Conservation (phyloP, 345 rosid genomes). For the Euclidium syriacum region DNA sequence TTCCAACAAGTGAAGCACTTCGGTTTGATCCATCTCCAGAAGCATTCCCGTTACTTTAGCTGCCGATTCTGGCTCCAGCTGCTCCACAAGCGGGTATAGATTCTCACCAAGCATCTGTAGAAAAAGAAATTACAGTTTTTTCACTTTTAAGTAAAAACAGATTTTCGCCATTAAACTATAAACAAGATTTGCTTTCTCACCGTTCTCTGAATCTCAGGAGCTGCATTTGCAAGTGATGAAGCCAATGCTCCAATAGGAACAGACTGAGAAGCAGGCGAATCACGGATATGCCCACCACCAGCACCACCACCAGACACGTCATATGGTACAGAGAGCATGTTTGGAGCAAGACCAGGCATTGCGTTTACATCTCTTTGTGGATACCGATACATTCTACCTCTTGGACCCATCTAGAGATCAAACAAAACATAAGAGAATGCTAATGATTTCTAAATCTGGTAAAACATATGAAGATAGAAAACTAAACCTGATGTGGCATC, state of each 20-base stretch:
- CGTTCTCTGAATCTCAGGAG: conserved; percentile 86
- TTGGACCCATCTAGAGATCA: conserved; percentile 66
- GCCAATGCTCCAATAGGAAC: conserved; percentile 87
- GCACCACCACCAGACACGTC: conserved; percentile 45
- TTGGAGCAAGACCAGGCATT: conserved; percentile 68
- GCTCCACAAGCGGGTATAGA: conserved; percentile 60
- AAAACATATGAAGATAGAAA: too few species aligned
- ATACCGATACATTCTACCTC: conserved; percentile 69
- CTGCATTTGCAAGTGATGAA: conserved; percentile 79
- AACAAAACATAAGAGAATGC: neutral
- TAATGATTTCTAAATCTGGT: neutral
- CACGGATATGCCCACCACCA: conserved; percentile 62
- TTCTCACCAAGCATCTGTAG: conserved; percentile 55
- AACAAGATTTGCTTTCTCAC: conserved; percentile 36
- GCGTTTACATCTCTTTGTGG: conserved; percentile 55
- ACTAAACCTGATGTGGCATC: conserved; percentile 76
- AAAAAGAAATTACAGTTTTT: neutral
- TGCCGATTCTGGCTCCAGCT: conserved; percentile 44
- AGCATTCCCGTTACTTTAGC: conserved; percentile 62
- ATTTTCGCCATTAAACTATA: neutral
- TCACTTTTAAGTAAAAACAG: neutral
- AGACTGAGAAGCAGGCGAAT: conserved; percentile 52
- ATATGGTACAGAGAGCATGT: conserved; percentile 68
- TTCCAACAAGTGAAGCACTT: conserved; percentile 55
- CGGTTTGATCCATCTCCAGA: conserved; percentile 59